phyloP scores from a whole-genome alignment of 805 yeast genomes.

The Sugiyamaella marilandica region DNA sequence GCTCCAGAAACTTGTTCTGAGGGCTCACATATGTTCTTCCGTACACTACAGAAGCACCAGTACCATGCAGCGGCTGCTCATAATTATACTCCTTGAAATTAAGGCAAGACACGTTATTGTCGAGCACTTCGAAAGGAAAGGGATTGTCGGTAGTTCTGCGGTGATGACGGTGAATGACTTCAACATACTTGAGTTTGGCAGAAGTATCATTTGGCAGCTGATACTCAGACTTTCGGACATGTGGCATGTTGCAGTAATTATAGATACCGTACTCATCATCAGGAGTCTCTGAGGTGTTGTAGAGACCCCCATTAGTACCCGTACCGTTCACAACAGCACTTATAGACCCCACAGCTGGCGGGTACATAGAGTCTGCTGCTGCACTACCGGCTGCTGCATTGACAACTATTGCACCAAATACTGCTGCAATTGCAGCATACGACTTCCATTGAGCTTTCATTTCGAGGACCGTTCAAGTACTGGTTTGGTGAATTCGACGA shows the following conservation, averaged over 20 bases:
- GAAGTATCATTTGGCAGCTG: slow-evolving; percentile 13
- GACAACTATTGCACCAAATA: not conserved
- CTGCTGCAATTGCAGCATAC: not conserved
- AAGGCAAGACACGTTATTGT: slow-evolving; percentile 16
- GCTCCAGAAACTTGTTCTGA: slow-evolving; percentile 29
- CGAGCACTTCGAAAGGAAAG: slow-evolving; percentile 31
- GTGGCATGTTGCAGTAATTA: slow-evolving; percentile 46
- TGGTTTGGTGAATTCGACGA: no score
- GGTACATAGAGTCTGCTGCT: slow-evolving; percentile 15
- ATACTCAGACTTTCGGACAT: slow-evolving; percentile 33
- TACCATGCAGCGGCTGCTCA: slow-evolving; percentile 22
- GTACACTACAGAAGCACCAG: slow-evolving; percentile 14
- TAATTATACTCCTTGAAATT: slow-evolving; percentile 25
- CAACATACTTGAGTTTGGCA: slow-evolving; percentile 33
- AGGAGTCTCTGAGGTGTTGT: slow-evolving; percentile 15
- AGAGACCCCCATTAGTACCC: slow-evolving; percentile 12
- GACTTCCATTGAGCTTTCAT: not conserved
- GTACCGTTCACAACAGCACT: slow-evolving; percentile 7
- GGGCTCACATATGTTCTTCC: slow-evolving; percentile 25
- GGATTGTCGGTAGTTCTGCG: slow-evolving; percentile 42
- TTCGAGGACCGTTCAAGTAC: not conserved
- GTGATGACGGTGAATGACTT: slow-evolving; percentile 42
- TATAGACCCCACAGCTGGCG: slow-evolving; percentile 6
- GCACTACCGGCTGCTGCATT: slow-evolving; percentile 1
- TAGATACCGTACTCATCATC: slow-evolving; percentile 34